A percentile compares a stretch with the other conserved stretches of the same genome.
phyloP scores from a whole-genome alignment of 768 basidiomycete genomes.

The Rhizopogon vulgaris region DNA sequence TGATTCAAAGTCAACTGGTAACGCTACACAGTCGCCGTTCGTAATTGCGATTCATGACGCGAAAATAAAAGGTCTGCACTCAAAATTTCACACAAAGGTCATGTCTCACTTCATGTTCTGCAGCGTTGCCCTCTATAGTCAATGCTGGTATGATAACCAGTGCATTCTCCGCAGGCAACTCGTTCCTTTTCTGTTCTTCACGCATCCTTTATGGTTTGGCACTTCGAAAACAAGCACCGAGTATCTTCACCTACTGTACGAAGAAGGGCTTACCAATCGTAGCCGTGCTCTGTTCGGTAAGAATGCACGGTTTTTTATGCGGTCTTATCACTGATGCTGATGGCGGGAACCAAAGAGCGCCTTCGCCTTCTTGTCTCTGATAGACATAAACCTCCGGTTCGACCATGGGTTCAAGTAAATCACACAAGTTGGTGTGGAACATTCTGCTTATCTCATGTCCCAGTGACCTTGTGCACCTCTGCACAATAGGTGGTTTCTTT shows the following conservation, averaged over 20 bases:
- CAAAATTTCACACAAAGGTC: conserved; percentile 2
- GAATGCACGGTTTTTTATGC: conserved; percentile 6
- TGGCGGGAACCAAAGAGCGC: conserved; percentile 16
- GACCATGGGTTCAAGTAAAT: conserved; percentile 26
- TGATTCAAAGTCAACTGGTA: conserved; percentile 29
- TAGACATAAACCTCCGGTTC: conserved; percentile 53
- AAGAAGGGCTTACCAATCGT: conserved; percentile 41
- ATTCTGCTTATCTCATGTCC: background rate
- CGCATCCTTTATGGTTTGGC: conserved; percentile 39
- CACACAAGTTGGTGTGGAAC: background rate
- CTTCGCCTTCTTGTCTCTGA: conserved; percentile 50
- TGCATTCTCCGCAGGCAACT: conserved; percentile 68
- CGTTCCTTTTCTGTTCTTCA: conserved; percentile 48
- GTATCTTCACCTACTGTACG: conserved; percentile 40
- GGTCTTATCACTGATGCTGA: background rate
- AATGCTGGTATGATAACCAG: conserved; percentile 68
- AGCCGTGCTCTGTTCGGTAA: conserved; percentile 23
- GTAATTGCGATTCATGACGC: conserved; percentile 71
- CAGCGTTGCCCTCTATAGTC: conserved; percentile 56
- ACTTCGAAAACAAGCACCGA: conserved; percentile 42
- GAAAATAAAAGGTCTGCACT: conserved; percentile 48
- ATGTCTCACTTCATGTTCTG: background rate
- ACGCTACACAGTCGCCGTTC: conserved; percentile 71
- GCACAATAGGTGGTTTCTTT: conserved; percentile 59
- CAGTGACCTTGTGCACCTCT: conserved; percentile 62